A percentile compares a stretch with the other conserved stretches of the same genome.
Evolutionary conservation across 108 stramenopile species (phyloP).

Genomic region (Fragilaria crotonensis): DNA sequence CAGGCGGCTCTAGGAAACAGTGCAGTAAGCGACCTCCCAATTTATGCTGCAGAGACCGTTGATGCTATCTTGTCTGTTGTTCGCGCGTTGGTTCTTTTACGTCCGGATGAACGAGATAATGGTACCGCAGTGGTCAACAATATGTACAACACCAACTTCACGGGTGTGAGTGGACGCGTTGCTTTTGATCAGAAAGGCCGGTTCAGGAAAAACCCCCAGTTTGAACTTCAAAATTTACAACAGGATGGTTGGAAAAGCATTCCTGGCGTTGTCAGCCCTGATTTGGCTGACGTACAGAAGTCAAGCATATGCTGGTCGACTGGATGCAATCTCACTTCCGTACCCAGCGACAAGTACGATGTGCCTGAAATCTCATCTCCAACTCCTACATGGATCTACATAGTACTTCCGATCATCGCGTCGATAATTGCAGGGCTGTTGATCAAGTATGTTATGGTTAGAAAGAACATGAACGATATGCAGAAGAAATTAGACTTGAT

Average conservation of each 20-base stretch:
- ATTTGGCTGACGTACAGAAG: neutral
- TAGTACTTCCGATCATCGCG: neutral
- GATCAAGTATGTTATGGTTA: neutral
- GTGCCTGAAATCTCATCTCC: no score
- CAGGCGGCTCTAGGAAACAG: no score
- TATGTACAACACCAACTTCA: neutral
- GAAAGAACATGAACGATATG: neutral
- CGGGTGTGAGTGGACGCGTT: constrained; percentile 8
- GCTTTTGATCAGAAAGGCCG: constrained; percentile 3
- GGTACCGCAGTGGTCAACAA: neutral
- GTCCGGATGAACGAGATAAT: neutral
- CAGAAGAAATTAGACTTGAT: neutral
- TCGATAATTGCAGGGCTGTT: neutral
- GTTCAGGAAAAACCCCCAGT: neutral
- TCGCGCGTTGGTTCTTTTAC: neutral
- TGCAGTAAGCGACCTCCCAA: neutral
- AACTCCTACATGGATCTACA: neutral
- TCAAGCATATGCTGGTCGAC: neutral
- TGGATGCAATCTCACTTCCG: neutral
- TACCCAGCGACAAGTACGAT: neutral
- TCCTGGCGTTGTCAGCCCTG: neutral
- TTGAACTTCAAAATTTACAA: neutral
- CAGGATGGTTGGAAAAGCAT: no score
- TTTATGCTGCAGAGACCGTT: constrained; percentile 8
- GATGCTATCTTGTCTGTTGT: constrained; percentile 7